phyloP scores from a whole-genome alignment of 768 basidiomycete species.

The Polyporus arcularius region DNA sequence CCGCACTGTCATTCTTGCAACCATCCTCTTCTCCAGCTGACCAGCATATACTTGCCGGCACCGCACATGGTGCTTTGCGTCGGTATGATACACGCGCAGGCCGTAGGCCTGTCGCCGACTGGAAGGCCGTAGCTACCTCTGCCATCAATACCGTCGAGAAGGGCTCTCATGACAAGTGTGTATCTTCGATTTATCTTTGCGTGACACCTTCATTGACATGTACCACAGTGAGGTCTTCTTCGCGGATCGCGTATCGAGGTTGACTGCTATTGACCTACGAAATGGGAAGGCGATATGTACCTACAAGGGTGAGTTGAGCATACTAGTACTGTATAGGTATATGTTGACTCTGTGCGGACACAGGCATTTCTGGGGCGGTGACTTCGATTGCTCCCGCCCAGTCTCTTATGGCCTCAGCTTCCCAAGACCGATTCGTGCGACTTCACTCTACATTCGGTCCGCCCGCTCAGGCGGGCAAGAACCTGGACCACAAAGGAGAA shows the following conservation, averaged over 20 bases:
- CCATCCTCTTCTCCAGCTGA: constrained; percentile 35
- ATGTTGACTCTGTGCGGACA: background rate
- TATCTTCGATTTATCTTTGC: constrained; percentile 6
- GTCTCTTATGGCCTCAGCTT: constrained; percentile 55
- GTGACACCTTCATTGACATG: background rate
- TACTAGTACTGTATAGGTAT: background rate
- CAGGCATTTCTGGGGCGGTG: constrained; percentile 73
- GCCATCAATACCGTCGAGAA: constrained; percentile 61
- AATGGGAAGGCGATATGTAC: constrained; percentile 64
- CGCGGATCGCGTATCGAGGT: constrained; percentile 62
- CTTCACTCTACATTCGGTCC: constrained; percentile 64
- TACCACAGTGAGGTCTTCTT: constrained; percentile 64
- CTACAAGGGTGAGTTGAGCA: constrained; percentile 56
- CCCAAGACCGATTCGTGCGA: constrained; percentile 70
- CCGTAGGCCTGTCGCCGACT: constrained; percentile 67
- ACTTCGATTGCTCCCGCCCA: constrained; percentile 62
- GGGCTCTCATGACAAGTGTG: constrained; percentile 68
- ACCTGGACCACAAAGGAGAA: constrained; percentile 57
- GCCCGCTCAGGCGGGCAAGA: constrained; percentile 46
- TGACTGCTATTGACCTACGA: constrained; percentile 69
- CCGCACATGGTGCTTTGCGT: constrained; percentile 70
- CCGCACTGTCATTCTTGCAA: constrained; percentile 61
- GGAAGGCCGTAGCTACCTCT: constrained; percentile 56
- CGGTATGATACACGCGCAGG: constrained; percentile 76
- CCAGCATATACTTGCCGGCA: constrained; percentile 68